Conservation (phyloP, 1,284 basidiomycete species). For the Ceratobasidium sp. region DNA sequence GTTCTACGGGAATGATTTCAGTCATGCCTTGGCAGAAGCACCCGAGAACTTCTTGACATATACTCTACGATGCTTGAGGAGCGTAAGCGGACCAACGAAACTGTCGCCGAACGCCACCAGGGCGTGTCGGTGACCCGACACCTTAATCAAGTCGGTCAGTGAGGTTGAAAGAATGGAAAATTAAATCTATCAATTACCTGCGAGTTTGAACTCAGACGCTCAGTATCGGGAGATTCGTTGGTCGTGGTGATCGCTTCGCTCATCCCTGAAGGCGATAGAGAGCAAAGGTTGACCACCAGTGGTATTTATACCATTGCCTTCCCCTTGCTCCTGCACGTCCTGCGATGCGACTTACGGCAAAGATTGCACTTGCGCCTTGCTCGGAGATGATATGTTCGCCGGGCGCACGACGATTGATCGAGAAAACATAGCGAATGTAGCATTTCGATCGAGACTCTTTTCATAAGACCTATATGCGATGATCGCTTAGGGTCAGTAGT, state of each 20-base stretch:
- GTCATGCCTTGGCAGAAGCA: slow-evolving; percentile 42
- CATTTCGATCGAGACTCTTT: slow-evolving; percentile 41
- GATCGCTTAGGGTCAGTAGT: slow-evolving; percentile 27
- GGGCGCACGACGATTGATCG: slow-evolving; percentile 41
- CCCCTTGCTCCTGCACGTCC: not conserved
- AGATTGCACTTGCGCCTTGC: slow-evolving; percentile 15
- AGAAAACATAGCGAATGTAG: slow-evolving; percentile 32
- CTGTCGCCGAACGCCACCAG: slow-evolving; percentile 45
- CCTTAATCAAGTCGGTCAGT: slow-evolving; percentile 15
- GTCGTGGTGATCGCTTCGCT: slow-evolving; percentile 36
- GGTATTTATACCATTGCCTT: slow-evolving; percentile 32
- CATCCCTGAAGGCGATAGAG: slow-evolving; percentile 43
- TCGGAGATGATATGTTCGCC: slow-evolving; percentile 32
- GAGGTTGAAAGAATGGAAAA: not conserved
- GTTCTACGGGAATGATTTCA: not conserved
- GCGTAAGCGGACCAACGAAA: slow-evolving; percentile 44
- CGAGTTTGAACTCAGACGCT: slow-evolving; percentile 42
- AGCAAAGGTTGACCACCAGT: not conserved
- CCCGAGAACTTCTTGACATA: slow-evolving; percentile 44
- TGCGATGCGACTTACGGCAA: slow-evolving; percentile 32
- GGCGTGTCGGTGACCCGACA: slow-evolving; percentile 44
- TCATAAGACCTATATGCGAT: slow-evolving; percentile 17
- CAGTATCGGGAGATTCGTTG: slow-evolving; percentile 43
- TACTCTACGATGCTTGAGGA: slow-evolving; percentile 37
- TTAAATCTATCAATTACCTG: slow-evolving; percentile 20